phyloP scores from a whole-genome alignment of 306 rosid genomes.

The Cicer judaicum region DNA sequence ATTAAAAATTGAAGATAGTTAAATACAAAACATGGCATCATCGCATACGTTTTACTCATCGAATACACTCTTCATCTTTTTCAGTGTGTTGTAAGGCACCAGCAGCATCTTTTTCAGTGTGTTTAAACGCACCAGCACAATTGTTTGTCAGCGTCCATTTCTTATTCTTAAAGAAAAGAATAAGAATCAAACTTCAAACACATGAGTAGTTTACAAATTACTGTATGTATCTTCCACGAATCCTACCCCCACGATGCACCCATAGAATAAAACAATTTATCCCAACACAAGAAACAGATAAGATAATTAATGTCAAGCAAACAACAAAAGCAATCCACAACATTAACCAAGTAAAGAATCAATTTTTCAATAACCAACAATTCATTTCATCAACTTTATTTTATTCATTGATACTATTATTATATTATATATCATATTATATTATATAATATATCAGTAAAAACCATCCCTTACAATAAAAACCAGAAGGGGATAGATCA shows the following conservation, averaged over 20 bases:
- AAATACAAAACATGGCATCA: not conserved
- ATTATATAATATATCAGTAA: constrained; percentile 50
- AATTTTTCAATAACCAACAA: constrained; percentile 4
- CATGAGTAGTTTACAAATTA: constrained; percentile 41
- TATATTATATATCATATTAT: constrained; percentile 21
- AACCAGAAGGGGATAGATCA: constrained; percentile 64
- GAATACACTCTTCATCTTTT: not conserved
- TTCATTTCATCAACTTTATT: constrained; percentile 29
- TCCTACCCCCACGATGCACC: not conserved
- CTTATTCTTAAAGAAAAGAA: constrained; percentile 49
- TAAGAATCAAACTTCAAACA: constrained; percentile 37
- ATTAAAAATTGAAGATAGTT: not conserved
- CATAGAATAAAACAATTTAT: constrained; percentile 16
- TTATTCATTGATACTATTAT: constrained; percentile 34
- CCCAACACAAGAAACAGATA: constrained; percentile 18
- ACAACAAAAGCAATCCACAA: constrained; percentile 28
- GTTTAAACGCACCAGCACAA: constrained; percentile 42
- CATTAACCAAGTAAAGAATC: constrained; percentile 10
- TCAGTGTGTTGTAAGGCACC: constrained; percentile 22
- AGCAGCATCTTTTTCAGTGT: constrained; percentile 25
- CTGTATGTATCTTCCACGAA: constrained; percentile 25
- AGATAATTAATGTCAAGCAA: constrained; percentile 9
- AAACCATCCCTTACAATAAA: constrained; percentile 63
- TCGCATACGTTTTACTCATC: constrained; percentile 1
- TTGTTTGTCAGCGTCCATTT: constrained; percentile 43